Conservation (phyloP, 257 asterid genomes). For the Coffea canephora region DNA sequence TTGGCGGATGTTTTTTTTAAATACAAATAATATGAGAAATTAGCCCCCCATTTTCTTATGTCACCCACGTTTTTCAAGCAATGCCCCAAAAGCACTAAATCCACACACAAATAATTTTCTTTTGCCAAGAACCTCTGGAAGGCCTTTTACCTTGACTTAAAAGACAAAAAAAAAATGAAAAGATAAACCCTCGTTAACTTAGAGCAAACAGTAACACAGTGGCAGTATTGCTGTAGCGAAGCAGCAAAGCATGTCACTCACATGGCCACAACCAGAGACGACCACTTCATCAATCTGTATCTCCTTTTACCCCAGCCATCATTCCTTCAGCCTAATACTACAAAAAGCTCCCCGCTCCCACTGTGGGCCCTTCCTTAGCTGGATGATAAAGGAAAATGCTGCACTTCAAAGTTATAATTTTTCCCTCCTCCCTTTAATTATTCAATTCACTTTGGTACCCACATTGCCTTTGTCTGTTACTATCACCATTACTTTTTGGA, state of each 20-base stretch:
- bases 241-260: not conserved
- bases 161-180: not conserved
- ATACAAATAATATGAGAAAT: too few relatives aligned
- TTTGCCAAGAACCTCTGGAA: too few relatives aligned
- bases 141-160: too few relatives aligned
- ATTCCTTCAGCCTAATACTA: not conserved
- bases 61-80: too few relatives aligned
- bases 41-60: too few relatives aligned
- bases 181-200: too few relatives aligned
- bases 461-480: slow-evolving; percentile 2
- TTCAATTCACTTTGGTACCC: slow-evolving; percentile 19
- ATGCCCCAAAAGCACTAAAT: too few relatives aligned
- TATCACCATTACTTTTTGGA: slow-evolving; percentile 2
- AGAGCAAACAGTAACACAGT: not conserved
- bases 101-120: too few relatives aligned
- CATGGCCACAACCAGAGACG: not conserved
- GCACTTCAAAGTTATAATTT: slow-evolving; percentile 7
- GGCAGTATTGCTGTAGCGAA: not conserved
- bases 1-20: too few relatives aligned
- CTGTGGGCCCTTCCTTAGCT: slow-evolving; percentile 23
- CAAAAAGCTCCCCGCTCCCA: slow-evolving; percentile 1
- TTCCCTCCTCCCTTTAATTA: slow-evolving; percentile 2
- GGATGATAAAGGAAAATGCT: slow-evolving; percentile 19
- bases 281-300: not conserved
- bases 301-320: not conserved